Conservation (phyloP, 1,284 basidiomycete genomes). For the Phylloboletellus chloephorus region DNA sequence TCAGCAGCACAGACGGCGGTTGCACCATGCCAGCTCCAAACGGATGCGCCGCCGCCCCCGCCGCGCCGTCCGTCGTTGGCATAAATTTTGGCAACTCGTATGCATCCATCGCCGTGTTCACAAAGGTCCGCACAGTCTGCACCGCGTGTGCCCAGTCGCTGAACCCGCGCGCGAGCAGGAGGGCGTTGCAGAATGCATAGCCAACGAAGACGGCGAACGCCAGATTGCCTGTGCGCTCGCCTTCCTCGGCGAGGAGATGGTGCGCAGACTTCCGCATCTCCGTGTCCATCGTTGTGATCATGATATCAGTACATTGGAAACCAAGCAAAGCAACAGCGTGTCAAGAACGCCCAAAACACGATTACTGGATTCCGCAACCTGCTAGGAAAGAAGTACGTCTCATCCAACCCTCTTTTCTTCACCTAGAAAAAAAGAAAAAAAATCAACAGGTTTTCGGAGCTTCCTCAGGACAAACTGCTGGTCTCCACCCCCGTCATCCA, state of each 20-base stretch:
- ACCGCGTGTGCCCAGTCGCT: background rate
- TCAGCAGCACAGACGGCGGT: slow-evolving; percentile 21
- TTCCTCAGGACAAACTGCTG: slow-evolving; percentile 49
- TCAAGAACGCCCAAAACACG: slow-evolving; percentile 93
- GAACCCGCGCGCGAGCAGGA: slow-evolving; percentile 48
- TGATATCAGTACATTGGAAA: slow-evolving; percentile 85
- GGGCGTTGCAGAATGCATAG: slow-evolving; percentile 88
- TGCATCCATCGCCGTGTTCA: slow-evolving; percentile 92
- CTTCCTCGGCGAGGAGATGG: slow-evolving; percentile 87
- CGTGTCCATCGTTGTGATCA: slow-evolving; percentile 7
- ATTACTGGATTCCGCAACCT: slow-evolving; percentile 93
- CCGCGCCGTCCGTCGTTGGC: slow-evolving; percentile 65
- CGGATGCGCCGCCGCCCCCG: slow-evolving; percentile 36
- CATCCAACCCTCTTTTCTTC: background rate
- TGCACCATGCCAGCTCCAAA: slow-evolving; percentile 33
- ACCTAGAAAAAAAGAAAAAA: background rate
- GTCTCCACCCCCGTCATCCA: slow-evolving; percentile 67
- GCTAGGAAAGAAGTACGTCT: slow-evolving; percentile 79
- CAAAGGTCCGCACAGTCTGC: slow-evolving; percentile 59
- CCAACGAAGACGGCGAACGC: slow-evolving; percentile 97
- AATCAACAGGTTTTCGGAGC: slow-evolving; percentile 61
- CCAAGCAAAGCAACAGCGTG: slow-evolving; percentile 90
- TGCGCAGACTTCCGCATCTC: slow-evolving; percentile 36
- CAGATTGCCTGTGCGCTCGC: slow-evolving; percentile 95
- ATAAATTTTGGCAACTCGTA: slow-evolving; percentile 98